phyloP scores from a whole-genome alignment of 1,284 basidiomycete genomes.

The Chalciporus sp. region DNA sequence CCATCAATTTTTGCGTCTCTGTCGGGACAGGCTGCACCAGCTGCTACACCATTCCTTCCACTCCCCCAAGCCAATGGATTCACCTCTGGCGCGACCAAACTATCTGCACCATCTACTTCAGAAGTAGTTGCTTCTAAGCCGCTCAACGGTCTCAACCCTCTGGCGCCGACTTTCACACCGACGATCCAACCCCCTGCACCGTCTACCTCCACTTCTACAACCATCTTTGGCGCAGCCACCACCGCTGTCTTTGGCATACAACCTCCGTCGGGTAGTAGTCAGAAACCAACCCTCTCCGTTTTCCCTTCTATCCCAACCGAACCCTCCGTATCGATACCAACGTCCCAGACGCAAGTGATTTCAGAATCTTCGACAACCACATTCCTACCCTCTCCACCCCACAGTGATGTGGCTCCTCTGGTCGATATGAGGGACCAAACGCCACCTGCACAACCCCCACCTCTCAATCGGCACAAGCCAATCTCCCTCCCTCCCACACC shows the following conservation, averaged over 20 bases:
- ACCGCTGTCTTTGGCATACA: neutral
- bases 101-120: constrained; percentile 1
- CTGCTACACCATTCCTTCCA: neutral
- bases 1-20: neutral
- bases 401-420: constrained; percentile 10
- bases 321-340: neutral
- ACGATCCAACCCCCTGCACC: neutral
- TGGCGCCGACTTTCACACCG: constrained; percentile 32
- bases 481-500: constrained; percentile 36
- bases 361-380: constrained; percentile 2
- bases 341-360: constrained; percentile 1
- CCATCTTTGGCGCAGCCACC: neutral
- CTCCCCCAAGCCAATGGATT: constrained; percentile 5
- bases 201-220: neutral
- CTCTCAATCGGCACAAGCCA: constrained; percentile 29
- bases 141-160: constrained; percentile 33
- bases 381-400: constrained; percentile 18
- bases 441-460: constrained; percentile 25
- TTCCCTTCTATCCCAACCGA: neutral
- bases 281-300: neutral
- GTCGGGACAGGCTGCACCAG: constrained; percentile 2
- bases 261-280: neutral
- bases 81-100: neutral
- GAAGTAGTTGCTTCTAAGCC: constrained; percentile 12
- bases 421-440: constrained; percentile 15